Conservation (phyloP, 805 yeast genomes). For the Grigorovia jiainica region DNA sequence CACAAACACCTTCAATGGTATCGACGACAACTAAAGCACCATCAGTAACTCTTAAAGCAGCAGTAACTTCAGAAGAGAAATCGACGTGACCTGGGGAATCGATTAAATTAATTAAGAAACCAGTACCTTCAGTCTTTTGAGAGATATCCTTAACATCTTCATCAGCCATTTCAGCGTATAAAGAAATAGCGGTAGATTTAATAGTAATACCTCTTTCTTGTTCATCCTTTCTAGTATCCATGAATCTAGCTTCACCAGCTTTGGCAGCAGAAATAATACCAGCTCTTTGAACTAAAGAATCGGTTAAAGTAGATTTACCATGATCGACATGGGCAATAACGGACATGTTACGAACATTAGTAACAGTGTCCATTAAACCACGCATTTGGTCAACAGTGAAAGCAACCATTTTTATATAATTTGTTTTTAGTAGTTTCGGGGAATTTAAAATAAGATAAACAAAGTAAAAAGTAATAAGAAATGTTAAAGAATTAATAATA, state of each 20-base stretch:
- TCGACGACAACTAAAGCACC: slow-evolving; percentile 99
- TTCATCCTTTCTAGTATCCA: slow-evolving; percentile 99
- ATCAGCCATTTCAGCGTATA: slow-evolving; percentile 74
- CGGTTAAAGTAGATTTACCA: slow-evolving; percentile 99
- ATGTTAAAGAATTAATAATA: not conserved
- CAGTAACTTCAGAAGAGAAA: slow-evolving; percentile 99
- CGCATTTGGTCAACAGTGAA: slow-evolving; percentile 88
- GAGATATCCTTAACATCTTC: slow-evolving; percentile 82
- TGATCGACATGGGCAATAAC: slow-evolving; percentile 99
- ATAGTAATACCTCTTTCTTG: slow-evolving; percentile 99
- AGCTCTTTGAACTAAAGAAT: slow-evolving; percentile 97
- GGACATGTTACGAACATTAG: slow-evolving; percentile 99
- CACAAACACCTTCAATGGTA: slow-evolving; percentile 99
- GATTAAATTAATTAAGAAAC: slow-evolving; percentile 93
- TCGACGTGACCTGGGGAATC: slow-evolving; percentile 99
- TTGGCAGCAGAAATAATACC: slow-evolving; percentile 99
- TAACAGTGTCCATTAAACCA: slow-evolving; percentile 97
- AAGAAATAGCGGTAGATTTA: slow-evolving; percentile 97
- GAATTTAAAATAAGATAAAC: not conserved
- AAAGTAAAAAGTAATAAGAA: not conserved
- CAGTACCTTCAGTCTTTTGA: slow-evolving; percentile 82
- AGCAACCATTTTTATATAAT: slow-evolving; percentile 27
- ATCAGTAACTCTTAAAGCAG: slow-evolving; percentile 98
- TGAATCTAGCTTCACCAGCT: slow-evolving; percentile 99
- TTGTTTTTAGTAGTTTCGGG: slow-evolving; percentile 2